phyloP scores from a whole-genome alignment of 148 eudicot species.

The Amaranthus palmeri region DNA sequence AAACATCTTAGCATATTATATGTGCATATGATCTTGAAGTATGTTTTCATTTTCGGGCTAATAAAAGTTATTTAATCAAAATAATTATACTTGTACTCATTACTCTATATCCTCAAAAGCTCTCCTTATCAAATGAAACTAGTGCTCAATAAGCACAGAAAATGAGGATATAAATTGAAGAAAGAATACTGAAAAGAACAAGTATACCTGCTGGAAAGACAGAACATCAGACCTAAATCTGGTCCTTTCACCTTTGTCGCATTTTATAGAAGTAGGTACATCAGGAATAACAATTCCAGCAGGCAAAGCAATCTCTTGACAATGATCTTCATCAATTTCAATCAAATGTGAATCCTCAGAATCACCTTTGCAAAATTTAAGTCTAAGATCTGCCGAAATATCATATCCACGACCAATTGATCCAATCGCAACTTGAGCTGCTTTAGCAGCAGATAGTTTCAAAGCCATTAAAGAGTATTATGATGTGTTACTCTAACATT shows the following conservation, averaged over 20 bases:
- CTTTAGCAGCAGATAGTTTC: conserved; percentile 61
- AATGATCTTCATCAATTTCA: conserved; percentile 64
- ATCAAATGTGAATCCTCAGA: conserved; percentile 52
- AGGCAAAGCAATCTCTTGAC: conserved; percentile 66
- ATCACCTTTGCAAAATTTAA: conserved; percentile 79
- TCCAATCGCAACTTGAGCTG: conserved; percentile 76
- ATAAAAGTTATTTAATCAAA: no score
- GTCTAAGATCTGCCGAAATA: conserved; percentile 71
- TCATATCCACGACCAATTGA: conserved; percentile 91
- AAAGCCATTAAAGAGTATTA: conserved; percentile 46
- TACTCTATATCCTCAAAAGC: no score
- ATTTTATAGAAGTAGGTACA: conserved; percentile 71
- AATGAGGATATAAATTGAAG: background rate
- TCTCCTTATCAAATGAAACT: no score
- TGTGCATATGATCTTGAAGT: no score
- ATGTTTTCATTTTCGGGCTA: no score
- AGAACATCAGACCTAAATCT: conserved; percentile 88
- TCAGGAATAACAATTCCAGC: conserved; percentile 61
- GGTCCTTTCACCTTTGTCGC: conserved; percentile 93
- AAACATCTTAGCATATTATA: no score
- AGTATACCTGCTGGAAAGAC: conserved; percentile 83
- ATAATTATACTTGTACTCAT: no score
- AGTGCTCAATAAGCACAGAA: no score
- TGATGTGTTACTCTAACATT: conserved; percentile 12
- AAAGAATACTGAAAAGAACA: background rate